Evolutionary conservation across 768 basidiomycete genomes (phyloP).

Genomic region (Cystobasidium tubakii): DNA sequence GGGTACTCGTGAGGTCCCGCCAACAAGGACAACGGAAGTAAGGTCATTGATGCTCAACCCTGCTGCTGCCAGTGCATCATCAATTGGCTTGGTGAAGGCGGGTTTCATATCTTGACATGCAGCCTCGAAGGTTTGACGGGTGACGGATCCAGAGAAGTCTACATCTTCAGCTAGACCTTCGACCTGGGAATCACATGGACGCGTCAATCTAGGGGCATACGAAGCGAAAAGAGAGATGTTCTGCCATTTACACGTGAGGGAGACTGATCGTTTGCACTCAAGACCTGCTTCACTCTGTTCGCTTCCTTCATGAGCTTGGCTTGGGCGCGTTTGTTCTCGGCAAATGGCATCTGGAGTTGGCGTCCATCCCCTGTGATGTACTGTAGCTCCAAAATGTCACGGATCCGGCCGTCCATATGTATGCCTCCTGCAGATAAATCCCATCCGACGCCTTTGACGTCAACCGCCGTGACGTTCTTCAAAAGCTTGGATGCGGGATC

Average conservation of each 20-base stretch:
- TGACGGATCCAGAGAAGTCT: conserved; percentile 75
- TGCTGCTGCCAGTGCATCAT: conserved; percentile 64
- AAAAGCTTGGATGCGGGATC: conserved; percentile 49
- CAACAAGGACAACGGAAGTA: conserved; percentile 83
- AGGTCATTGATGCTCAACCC: conserved; percentile 66
- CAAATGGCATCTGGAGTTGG: conserved; percentile 53
- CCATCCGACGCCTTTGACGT: conserved; percentile 73
- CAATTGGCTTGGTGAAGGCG: conserved; percentile 65
- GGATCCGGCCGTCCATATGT: conserved; percentile 74
- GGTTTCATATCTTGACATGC: conserved; percentile 63
- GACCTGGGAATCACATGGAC: too few relatives aligned
- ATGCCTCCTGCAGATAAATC: conserved; percentile 70
- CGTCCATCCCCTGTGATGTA: conserved; percentile 65
- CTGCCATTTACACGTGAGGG: conserved; percentile 59
- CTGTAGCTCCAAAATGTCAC: conserved; percentile 68
- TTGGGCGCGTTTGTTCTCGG: conserved; percentile 73
- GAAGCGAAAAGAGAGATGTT: not conserved
- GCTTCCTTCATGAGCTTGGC: conserved; percentile 94
- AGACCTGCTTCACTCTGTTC: conserved; percentile 75
- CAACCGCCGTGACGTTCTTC: conserved; percentile 54
- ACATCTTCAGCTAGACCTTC: conserved; percentile 86
- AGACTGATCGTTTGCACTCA: conserved; percentile 86
- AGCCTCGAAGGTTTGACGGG: conserved; percentile 70
- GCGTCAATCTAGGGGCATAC: too few relatives aligned
- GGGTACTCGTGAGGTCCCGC: conserved; percentile 81